Evolutionary conservation across 2,329 filamentous ascomycete genomes (phyloP).

Genomic region (Juglanconis oblonga): DNA sequence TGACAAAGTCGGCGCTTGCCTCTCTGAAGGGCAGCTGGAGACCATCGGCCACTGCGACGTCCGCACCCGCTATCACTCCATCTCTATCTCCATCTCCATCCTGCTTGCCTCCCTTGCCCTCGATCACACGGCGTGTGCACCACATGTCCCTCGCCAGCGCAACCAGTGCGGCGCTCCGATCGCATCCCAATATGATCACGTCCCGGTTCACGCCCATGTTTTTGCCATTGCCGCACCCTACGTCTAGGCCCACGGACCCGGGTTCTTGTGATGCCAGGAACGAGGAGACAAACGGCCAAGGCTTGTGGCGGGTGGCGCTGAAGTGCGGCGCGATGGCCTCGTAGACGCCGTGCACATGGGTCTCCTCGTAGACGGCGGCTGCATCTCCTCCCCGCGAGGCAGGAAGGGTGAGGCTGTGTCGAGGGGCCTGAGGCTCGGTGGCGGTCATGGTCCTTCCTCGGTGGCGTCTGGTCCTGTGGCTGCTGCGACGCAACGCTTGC

Average conservation of each 20-base stretch:
- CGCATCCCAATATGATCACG: slow-evolving; percentile 79
- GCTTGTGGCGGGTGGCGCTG: slow-evolving; percentile 74
- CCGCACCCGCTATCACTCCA: slow-evolving; percentile 41
- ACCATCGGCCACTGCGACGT: slow-evolving; percentile 76
- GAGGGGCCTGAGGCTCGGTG: not conserved
- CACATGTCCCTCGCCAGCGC: slow-evolving; percentile 40
- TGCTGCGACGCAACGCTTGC: no score
- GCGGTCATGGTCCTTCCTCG: not conserved
- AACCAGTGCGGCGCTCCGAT: slow-evolving; percentile 65
- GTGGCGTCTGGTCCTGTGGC: not conserved
- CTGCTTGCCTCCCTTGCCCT: no score
- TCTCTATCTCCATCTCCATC: not conserved
- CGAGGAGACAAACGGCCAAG: slow-evolving; percentile 85
- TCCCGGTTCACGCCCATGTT: slow-evolving; percentile 77
- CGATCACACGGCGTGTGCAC: slow-evolving; percentile 18
- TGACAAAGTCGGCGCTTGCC: slow-evolving; percentile 69
- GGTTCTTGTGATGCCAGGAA: slow-evolving; percentile 66
- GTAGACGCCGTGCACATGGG: slow-evolving; percentile 91
- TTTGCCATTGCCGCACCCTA: slow-evolving; percentile 97
- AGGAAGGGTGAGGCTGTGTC: not conserved
- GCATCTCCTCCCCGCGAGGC: slow-evolving; percentile 20
- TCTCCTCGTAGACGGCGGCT: slow-evolving; percentile 69
- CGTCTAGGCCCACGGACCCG: slow-evolving; percentile 80
- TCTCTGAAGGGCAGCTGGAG: slow-evolving; percentile 76
- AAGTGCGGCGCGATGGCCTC: slow-evolving; percentile 83